Evolutionary conservation across 805 yeast species (phyloP), one percentile per base, ranked within the genome.

Genomic region (Ogataea ramenticola): DNA sequence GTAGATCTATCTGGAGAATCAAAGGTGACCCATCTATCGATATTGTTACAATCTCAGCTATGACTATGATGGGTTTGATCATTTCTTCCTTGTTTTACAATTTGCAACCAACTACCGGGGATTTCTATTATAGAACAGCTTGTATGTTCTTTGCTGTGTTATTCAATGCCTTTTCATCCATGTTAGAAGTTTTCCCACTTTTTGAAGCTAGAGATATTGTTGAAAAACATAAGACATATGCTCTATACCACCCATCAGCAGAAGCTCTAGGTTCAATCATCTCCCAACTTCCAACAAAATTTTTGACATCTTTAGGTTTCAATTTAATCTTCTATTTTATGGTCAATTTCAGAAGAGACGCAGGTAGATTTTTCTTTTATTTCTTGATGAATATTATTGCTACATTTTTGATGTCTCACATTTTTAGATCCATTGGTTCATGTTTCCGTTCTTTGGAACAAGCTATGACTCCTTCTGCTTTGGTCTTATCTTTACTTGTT

Each of bases 401-500:
- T 32, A 68, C 81, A 8, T 61, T 70, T 46, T 56, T 74, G 33
- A 70, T 80, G 66, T 66, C 75, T 33, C 64, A 73, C 12, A 49
- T 79, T 40, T 83, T 83, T 64, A 68, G 74, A 19, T 60, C 74
- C 49, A 57, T 79, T 44, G 80, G 85, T 19, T 66, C 83, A 0
- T 45, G 70, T 20, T 61, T 74, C 40, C 71, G 74, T 22, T 65
- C 72, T 14, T 57, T 77, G 36, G 65, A 77, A 16, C 66, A 70
- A 36, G 88, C 88, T 3, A 79, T 75, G 65, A 70, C 81, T 16
- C 66, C 69, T 4, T 54, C 77, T 47, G 65, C 74, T 20, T 64
- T 79, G 49, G 82, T 81, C 60, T 73, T 86, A 15, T 85, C 87
- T 24, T 79, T 69, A 59, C 72, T 79, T 65, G 72, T 81, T 50